Base-by-base conservation (phyloP, 1,284 basidiomycete genomes). In the Malassezia nana region DNA sequence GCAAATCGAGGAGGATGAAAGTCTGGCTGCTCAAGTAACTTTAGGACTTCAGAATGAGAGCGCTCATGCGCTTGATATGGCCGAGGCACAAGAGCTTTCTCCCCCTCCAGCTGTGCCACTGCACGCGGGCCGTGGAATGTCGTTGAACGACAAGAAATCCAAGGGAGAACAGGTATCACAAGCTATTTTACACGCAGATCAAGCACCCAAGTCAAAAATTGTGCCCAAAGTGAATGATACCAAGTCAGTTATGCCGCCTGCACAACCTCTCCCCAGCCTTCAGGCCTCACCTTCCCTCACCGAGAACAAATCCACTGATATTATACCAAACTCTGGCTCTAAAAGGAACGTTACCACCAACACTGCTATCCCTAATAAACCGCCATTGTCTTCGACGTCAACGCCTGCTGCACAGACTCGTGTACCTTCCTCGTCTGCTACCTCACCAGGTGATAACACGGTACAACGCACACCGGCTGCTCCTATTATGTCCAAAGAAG, bases 1-100 rank as follows among this genome's bases (percentile, higher is more conserved):
- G 1, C 53, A 55, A 32, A 35, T 55, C 20, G 53, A 55, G 31
- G 53, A 43, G 6, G 47, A 50, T 30, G 53, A 55, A 16, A 16
- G 6, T 12, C 22, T 33, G 12, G 45, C 45, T 25, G 16, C 45
- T 7, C 31, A 46, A n/a, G 33, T 38, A 18, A 33, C 45, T 5
- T 18, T 22, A 15, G 29, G 43, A 6, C 29, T 45, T 2, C 26
- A 29, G 9, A 22, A 45, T 15, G 20, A 26, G 9, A 38, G 2
- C 4, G 20, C 4, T 38, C 35, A 20, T 9, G 10, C 35, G 6
- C 16, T 6, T 38, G 35, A 38, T 20, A 38, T 18, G 8, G 20
- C 35, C 10, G 24, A 26, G 9, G 32, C 45, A 9, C 45, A 30
- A 8, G 31, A 35, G 16, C 16, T 47, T 15, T 47, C 32, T 6